Percentiles rank a stretch among this genome's conserved stretches.
These are phyloP conservation scores for Pichia sp. DNA, from an alignment of 1,139 yeast species.

Conservation along the genomic window DNA sequence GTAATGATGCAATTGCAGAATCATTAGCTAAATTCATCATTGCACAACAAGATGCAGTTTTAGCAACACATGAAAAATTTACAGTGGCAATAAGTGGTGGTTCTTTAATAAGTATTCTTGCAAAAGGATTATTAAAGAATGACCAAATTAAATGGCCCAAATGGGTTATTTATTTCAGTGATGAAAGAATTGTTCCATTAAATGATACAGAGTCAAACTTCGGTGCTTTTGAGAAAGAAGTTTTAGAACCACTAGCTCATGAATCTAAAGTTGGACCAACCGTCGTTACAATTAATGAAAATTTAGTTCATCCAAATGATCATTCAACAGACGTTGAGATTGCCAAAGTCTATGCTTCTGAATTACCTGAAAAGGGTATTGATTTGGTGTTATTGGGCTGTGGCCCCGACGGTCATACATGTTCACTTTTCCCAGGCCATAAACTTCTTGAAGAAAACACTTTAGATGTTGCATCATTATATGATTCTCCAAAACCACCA, in stretches of 20 bases:
- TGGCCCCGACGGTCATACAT: slow-evolving; percentile 79
- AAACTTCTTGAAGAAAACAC: slow-evolving; percentile 37
- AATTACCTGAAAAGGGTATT: slow-evolving; percentile 36
- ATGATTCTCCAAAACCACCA: slow-evolving; percentile 73
- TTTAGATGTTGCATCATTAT: slow-evolving; percentile 37
- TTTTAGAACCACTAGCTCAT: slow-evolving; percentile 39
- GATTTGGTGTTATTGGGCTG: slow-evolving; percentile 65
- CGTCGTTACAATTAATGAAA: slow-evolving; percentile 45
- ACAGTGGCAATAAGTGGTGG: slow-evolving; percentile 88
- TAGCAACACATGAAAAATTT: slow-evolving; percentile 40
- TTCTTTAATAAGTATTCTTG: slow-evolving; percentile 71
- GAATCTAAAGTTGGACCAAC: slow-evolving; percentile 32
- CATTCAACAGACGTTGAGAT: slow-evolving; percentile 44
- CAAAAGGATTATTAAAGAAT: slow-evolving; percentile 61
- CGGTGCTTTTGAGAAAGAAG: slow-evolving; percentile 54
- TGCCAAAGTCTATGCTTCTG: slow-evolving; percentile 44
- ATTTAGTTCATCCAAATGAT: slow-evolving; percentile 41
- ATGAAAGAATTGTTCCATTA: slow-evolving; percentile 65
- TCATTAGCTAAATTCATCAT: slow-evolving; percentile 52
- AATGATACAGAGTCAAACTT: slow-evolving; percentile 63
- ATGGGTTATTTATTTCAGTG: slow-evolving; percentile 68
- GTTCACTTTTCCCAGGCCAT: slow-evolving; percentile 66
- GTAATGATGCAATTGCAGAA: slow-evolving; percentile 51
- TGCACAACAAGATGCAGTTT: slow-evolving; percentile 47
- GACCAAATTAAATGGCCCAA: slow-evolving; percentile 50